phyloP scores from a whole-genome alignment of 768 basidiomycete genomes.

The Tricholoma flavovirens region DNA sequence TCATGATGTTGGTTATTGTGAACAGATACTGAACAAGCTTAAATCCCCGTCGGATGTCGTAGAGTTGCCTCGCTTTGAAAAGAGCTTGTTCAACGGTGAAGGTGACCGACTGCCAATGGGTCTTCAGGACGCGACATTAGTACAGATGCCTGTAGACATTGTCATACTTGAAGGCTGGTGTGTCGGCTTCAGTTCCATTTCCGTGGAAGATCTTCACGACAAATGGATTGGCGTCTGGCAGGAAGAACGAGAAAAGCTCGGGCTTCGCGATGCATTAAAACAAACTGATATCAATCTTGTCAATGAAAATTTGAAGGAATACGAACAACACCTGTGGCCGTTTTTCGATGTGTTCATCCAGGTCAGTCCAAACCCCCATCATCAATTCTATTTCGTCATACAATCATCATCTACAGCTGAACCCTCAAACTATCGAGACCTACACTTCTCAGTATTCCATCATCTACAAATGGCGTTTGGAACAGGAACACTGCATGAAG shows the following conservation, averaged over 20 bases:
- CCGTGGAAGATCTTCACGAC: slow-evolving; percentile 40
- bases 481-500: slow-evolving; percentile 38
- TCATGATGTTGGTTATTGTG: slow-evolving; percentile 73
- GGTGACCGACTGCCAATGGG: slow-evolving; percentile 68
- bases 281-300: slow-evolving; percentile 55
- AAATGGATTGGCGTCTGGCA: slow-evolving; percentile 48
- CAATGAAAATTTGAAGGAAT: slow-evolving; percentile 56
- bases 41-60: slow-evolving; percentile 39
- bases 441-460: slow-evolving; percentile 36
- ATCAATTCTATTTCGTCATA: background rate
- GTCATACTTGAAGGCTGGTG: slow-evolving; percentile 97
- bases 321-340: slow-evolving; percentile 57
- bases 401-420: slow-evolving; percentile 13
- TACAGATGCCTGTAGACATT: slow-evolving; percentile 54
- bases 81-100: slow-evolving; percentile 72
- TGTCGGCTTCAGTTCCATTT: slow-evolving; percentile 75
- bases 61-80: slow-evolving; percentile 79
- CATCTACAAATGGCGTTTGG: slow-evolving; percentile 80
- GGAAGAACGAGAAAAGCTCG: slow-evolving; percentile 30
- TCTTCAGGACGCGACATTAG: slow-evolving; percentile 29
- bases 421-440: slow-evolving; percentile 17
- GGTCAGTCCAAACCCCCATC: slow-evolving; percentile 34
- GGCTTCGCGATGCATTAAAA: slow-evolving; percentile 30
- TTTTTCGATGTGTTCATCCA: slow-evolving; percentile 72
- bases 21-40: slow-evolving; percentile 44